Base-by-base conservation (phyloP, 305 asterid species). In the Fraxinus dipetala region DNA sequence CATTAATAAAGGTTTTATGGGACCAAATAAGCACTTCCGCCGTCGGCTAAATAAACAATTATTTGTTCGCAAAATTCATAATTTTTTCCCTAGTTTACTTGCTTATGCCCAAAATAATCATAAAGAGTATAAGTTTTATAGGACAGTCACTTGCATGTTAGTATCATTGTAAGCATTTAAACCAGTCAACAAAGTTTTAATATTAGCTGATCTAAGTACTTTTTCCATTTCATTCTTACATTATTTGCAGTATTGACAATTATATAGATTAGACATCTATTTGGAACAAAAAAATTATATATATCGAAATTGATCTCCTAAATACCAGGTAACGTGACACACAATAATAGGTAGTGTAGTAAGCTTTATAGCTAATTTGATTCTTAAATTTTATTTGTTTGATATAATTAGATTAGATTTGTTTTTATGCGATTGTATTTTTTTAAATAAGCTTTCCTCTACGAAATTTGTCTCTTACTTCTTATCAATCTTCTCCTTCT, bases 1-100 rank as follows among this genome's bases (percentile, higher is more conserved):
- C 63, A 54, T 67, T 4, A 11, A 26, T 10, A 67, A 79, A 67
- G 81, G 76, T 78, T 84, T 78, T 82, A 87, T 89, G 94, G 93
- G 95, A 78, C 96, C 92, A 74, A 86, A 82, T 70, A 61, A 81
- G 87, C 95, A 91, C 95, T 87, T 87, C 87, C 93, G 95, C 94
- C 97, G 98, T 90, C 90, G 75, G 82, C 88, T 85, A 76, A 85
- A 85, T 84, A 78, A 86, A 82, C 40, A 45, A 81, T 13, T 86
- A 82, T 81, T 81, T 75, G 61, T 59, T 59, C 28, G 36, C 76
- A 61, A 65, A 79, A 80, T 83, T 11, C 81, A 82, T 77, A 69
- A 84, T 81, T 80, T 83, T 82, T 84, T 82, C 59, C 67, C 24
- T 76, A 82, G 89, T 87, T 87, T 82, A 80, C 86, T 72, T 84